phyloP scores from a whole-genome alignment of 2,329 filamentous ascomycete species.

The Xylariaceae sp. region DNA sequence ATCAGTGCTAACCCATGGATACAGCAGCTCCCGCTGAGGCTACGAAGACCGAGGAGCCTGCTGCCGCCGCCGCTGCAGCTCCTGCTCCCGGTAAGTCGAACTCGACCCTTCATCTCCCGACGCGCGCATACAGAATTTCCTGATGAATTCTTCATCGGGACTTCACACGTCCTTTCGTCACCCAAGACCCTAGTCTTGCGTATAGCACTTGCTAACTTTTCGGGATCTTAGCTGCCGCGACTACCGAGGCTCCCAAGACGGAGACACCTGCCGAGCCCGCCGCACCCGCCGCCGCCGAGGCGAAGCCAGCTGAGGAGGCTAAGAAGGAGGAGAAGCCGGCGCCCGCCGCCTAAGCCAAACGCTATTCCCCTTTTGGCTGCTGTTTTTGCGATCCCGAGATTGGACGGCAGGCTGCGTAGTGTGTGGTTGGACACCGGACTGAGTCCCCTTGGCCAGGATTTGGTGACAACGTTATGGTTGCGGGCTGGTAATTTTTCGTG shows the following conservation, averaged over 20 bases:
- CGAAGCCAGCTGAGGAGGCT: conserved; percentile 22
- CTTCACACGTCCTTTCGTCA: conserved; percentile 7
- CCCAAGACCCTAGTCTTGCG: conserved; percentile 2
- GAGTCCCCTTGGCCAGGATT: conserved; percentile 8
- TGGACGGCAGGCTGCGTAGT: conserved; percentile 12
- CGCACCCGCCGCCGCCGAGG: conserved; percentile 16
- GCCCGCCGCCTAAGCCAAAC: conserved; percentile 23
- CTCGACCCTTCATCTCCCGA: conserved; percentile 13
- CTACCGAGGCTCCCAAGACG: conserved; percentile 28
- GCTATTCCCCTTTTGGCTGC: conserved; percentile 17
- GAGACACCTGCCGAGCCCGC: conserved; percentile 23
- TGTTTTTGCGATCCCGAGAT: conserved; percentile 9
- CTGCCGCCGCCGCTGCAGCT: neutral
- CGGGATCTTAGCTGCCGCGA: conserved; percentile 19
- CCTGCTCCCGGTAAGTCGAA: conserved; percentile 18
- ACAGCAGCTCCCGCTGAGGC: conserved; percentile 21
- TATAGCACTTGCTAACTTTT: conserved; percentile 13
- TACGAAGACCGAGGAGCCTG: conserved; percentile 18
- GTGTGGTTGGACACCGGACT: conserved; percentile 21
- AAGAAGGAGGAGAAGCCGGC: conserved; percentile 33
- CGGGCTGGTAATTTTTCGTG: conserved; percentile 7
- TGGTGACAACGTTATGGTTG: conserved; percentile 8
- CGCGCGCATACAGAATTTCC: conserved; percentile 4
- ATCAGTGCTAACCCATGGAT: conserved; percentile 10
- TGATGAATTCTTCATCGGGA: conserved; percentile 5